Conservation (phyloP, 2,329 filamentous ascomycete species). For the Calonectria ilicicola region DNA sequence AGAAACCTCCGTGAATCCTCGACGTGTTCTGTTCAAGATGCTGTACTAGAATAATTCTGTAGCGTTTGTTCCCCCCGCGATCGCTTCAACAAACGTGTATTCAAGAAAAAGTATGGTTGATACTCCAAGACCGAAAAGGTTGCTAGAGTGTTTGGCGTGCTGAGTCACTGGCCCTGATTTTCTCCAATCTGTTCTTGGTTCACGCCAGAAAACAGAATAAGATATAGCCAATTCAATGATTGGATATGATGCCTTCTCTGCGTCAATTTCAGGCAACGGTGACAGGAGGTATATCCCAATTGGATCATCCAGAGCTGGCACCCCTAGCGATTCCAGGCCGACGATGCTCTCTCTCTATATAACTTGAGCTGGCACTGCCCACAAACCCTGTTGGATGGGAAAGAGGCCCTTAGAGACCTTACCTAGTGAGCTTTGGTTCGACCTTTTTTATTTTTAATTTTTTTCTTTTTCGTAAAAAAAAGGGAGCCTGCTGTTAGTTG, state of each 20-base stretch:
- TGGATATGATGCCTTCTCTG: background rate
- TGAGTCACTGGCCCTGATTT: background rate
- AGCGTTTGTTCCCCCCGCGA: background rate
- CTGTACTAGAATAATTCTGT: background rate
- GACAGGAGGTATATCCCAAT: background rate
- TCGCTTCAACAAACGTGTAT: background rate
- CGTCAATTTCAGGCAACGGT: background rate
- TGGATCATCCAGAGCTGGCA: background rate
- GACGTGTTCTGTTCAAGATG: background rate
- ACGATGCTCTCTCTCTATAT: background rate
- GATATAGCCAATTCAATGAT: background rate
- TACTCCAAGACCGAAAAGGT: background rate
- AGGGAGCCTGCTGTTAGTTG: background rate
- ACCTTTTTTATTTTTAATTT: background rate
- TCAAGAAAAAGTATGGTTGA: background rate
- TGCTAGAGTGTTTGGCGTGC: background rate
- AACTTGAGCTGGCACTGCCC: background rate
- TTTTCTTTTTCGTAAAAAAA: no score
- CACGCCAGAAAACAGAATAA: background rate
- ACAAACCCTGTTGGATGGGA: background rate
- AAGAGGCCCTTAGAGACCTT: background rate
- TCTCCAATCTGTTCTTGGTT: background rate
- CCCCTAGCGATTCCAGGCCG: background rate
- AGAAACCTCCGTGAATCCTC: background rate
- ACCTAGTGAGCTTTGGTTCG: background rate